Percentiles rank a stretch among this genome's conserved stretches.
Conservation (phyloP, 2,329 filamentous ascomycete genomes). For the Diaporthe vexans region DNA sequence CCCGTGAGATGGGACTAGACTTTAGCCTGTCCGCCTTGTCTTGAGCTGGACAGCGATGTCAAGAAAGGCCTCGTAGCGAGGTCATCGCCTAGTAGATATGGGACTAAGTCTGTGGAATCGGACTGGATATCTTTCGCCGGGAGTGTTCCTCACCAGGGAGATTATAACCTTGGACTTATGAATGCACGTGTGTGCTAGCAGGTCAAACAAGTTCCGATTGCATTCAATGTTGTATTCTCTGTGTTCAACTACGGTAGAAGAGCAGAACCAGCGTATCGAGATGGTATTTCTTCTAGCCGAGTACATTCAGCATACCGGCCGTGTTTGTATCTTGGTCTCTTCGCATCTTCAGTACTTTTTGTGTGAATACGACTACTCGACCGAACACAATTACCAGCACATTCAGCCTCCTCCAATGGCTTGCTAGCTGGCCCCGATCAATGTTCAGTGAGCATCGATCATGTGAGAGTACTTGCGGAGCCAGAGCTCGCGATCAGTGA, state of each 20-base stretch:
- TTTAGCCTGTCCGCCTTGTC: background rate
- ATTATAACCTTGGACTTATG: too few relatives aligned
- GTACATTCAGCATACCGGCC: background rate
- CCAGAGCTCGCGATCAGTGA: too few relatives aligned
- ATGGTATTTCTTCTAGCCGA: background rate
- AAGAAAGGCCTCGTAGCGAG: too few relatives aligned
- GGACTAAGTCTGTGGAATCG: too few relatives aligned
- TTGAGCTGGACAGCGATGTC: background rate
- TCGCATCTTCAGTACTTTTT: background rate
- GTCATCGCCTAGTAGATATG: background rate
- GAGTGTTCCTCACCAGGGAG: too few relatives aligned
- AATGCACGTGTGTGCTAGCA: too few relatives aligned
- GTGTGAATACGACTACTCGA: too few relatives aligned
- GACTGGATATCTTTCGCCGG: background rate
- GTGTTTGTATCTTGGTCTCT: background rate
- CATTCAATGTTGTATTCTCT: background rate
- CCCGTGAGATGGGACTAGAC: background rate
- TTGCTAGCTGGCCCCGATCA: too few relatives aligned
- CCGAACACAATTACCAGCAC: too few relatives aligned
- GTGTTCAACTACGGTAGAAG: background rate
- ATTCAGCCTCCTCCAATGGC: too few relatives aligned
- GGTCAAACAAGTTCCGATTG: background rate
- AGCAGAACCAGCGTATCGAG: background rate
- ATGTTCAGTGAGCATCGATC: too few relatives aligned
- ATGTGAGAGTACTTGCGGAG: too few relatives aligned